These are phyloP conservation scores for Leccinum broughii DNA, from an alignment of 768 basidiomycete species.

Conservation along the genomic window DNA sequence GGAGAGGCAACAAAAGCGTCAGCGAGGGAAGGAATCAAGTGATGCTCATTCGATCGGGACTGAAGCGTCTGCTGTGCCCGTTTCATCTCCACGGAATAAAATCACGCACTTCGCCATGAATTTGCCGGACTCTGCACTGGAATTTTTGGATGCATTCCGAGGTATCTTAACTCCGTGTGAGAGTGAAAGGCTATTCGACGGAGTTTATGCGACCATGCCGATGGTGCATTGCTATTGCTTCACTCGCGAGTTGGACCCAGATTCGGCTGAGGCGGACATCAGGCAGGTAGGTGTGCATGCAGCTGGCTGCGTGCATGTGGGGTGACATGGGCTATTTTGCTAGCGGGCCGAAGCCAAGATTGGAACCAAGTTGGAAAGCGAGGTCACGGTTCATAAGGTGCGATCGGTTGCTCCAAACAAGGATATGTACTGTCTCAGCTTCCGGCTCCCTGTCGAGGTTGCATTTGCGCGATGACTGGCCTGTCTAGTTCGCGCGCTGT, in stretches of 20 bases:
- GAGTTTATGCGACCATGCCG: constrained; percentile 60
- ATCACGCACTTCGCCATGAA: constrained; percentile 98
- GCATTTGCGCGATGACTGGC: constrained; percentile 33
- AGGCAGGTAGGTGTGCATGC: constrained; percentile 55
- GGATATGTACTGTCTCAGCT: constrained; percentile 97
- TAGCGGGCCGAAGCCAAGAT: constrained; percentile 75
- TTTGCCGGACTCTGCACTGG: constrained; percentile 87
- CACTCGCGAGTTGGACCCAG: constrained; percentile 75
- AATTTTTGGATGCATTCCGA: constrained; percentile 86
- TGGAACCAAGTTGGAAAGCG: constrained; percentile 50
- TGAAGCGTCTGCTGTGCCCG: constrained; percentile 11
- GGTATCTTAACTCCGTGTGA: constrained; percentile 56
- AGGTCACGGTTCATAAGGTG: constrained; percentile 67
- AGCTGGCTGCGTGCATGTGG: background rate
- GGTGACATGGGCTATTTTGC: constrained; percentile 21
- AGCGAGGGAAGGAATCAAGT: constrained; percentile 30
- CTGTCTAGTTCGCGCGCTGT: background rate
- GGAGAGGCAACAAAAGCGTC: constrained; percentile 48
- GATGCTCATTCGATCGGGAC: background rate
- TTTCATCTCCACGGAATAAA: constrained; percentile 44
- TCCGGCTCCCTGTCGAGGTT: constrained; percentile 58
- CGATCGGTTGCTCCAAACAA: constrained; percentile 95
- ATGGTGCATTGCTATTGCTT: constrained; percentile 97
- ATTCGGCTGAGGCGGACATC: constrained; percentile 75
- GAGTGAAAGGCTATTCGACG: constrained; percentile 44